phyloP scores from a whole-genome alignment of 2,329 filamentous ascomycete species.

The Microcyclospora pomicola region DNA sequence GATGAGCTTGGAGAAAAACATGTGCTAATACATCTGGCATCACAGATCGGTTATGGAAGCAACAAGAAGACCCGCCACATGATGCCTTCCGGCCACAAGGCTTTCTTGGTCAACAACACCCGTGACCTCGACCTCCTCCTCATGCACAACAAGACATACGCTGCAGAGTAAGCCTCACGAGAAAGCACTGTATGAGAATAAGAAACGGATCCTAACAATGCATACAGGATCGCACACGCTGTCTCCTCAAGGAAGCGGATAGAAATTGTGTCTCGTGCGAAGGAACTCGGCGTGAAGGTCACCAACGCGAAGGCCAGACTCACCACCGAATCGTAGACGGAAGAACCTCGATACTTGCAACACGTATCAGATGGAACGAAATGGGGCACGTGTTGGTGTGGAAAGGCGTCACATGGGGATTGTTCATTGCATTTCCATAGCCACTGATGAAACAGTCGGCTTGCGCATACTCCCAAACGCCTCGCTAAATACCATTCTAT shows the following conservation, averaged over 20 bases:
- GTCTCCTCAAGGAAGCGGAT: slow-evolving; percentile 98
- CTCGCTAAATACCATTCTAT: slow-evolving; percentile 12
- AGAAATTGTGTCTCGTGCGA: slow-evolving; percentile 92
- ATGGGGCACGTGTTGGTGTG: background rate
- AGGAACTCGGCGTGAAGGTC: slow-evolving; percentile 98
- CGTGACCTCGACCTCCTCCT: slow-evolving; percentile 92
- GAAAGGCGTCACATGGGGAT: slow-evolving; percentile 2
- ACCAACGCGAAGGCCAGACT: slow-evolving; percentile 99
- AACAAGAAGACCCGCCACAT: slow-evolving; percentile 99
- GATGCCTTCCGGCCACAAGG: slow-evolving; percentile 99
- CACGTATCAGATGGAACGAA: background rate
- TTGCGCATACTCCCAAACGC: slow-evolving; percentile 17
- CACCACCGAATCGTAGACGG: slow-evolving; percentile 65
- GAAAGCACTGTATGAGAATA: background rate
- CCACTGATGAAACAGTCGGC: slow-evolving; percentile 1
- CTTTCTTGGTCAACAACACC: slow-evolving; percentile 96
- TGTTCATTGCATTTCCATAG: background rate
- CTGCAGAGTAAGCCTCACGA: slow-evolving; percentile 69
- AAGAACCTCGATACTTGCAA: background rate
- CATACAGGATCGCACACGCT: slow-evolving; percentile 77
- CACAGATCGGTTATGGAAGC: slow-evolving; percentile 91
- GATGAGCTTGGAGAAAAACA: slow-evolving; percentile 4
- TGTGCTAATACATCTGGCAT: background rate
- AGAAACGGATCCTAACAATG: no score
- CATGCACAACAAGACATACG: slow-evolving; percentile 99